phyloP scores from a whole-genome alignment of 306 rosid species.

The Cicer cuneatum region DNA sequence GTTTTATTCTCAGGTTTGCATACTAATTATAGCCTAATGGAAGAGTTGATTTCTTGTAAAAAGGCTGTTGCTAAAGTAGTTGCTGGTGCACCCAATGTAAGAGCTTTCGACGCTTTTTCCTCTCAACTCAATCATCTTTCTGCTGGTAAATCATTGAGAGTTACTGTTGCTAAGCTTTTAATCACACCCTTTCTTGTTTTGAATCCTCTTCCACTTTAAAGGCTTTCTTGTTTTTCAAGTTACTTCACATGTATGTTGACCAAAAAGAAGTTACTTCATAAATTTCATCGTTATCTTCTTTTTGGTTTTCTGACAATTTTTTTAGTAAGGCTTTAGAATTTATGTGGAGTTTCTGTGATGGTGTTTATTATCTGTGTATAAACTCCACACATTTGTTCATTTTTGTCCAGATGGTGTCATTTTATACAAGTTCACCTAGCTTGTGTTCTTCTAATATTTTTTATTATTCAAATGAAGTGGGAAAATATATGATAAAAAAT shows the following conservation, averaged over 20 bases:
- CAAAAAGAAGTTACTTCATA: neutral
- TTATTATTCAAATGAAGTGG: conserved; percentile 17
- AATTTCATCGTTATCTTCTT: conserved; percentile 11
- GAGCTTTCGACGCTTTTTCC: conserved; percentile 38
- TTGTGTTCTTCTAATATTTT: conserved; percentile 12
- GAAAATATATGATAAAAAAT: neutral
- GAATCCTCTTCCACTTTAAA: conserved; percentile 11
- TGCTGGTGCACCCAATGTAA: conserved; percentile 91
- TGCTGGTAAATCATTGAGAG: conserved; percentile 34
- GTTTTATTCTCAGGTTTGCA: conserved; percentile 76
- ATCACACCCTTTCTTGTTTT: conserved; percentile 20
- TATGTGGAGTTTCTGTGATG: conserved; percentile 8
- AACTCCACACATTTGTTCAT: conserved; percentile 7
- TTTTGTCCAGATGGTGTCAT: conserved; percentile 27
- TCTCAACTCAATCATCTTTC: conserved; percentile 22
- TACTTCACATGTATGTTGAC: neutral
- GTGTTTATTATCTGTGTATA: neutral
- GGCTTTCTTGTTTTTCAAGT: conserved; percentile 22
- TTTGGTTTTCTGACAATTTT: conserved; percentile 20
- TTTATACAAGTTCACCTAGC: neutral
- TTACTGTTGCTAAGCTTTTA: conserved; percentile 31
- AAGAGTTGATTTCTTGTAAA: conserved; percentile 95
- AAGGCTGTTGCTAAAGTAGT: conserved; percentile 81
- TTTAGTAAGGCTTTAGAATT: conserved; percentile 16
- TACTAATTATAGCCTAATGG: conserved; percentile 95